phyloP scores from a whole-genome alignment of 306 rosid genomes.

The Vigna trinervia region DNA sequence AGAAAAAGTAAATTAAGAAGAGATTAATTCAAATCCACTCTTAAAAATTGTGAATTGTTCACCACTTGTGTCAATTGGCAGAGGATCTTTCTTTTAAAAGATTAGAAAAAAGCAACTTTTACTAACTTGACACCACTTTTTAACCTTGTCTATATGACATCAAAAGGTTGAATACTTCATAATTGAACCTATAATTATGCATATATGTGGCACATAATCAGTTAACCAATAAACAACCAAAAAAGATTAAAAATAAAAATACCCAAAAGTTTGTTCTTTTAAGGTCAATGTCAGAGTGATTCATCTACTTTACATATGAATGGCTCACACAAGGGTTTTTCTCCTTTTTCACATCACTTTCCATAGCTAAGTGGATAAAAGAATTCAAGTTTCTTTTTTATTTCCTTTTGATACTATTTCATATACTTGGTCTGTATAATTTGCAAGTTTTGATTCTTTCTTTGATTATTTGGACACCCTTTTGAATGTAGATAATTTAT shows the following conservation, averaged over 20 bases:
- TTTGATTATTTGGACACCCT: too few species aligned
- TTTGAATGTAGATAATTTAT: too few species aligned
- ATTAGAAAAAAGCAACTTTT: slow-evolving; percentile 37
- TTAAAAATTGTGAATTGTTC: too few species aligned
- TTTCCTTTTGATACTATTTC: not conserved
- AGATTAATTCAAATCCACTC: too few species aligned
- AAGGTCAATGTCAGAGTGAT: slow-evolving; percentile 20
- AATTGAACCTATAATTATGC: slow-evolving; percentile 42
- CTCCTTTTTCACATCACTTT: not conserved
- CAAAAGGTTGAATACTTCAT: slow-evolving; percentile 20
- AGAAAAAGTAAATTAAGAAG: too few species aligned
- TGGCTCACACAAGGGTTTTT: slow-evolving; percentile 1
- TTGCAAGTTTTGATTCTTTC: not conserved
- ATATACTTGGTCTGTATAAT: not conserved
- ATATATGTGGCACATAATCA: not conserved
- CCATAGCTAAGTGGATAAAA: not conserved
- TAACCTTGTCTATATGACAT: slow-evolving; percentile 31
- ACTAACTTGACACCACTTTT: slow-evolving; percentile 33
- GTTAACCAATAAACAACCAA: slow-evolving; percentile 26
- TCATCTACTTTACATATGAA: slow-evolving; percentile 34
- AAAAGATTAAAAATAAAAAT: not conserved
- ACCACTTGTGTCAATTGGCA: too few species aligned
- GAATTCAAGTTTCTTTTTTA: not conserved
- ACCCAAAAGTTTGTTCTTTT: slow-evolving; percentile 28
- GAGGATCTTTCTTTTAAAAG: not conserved